Base-by-base conservation (phyloP, 2,329 filamentous ascomycete species). In the Cryphonectria nitschkei region DNA sequence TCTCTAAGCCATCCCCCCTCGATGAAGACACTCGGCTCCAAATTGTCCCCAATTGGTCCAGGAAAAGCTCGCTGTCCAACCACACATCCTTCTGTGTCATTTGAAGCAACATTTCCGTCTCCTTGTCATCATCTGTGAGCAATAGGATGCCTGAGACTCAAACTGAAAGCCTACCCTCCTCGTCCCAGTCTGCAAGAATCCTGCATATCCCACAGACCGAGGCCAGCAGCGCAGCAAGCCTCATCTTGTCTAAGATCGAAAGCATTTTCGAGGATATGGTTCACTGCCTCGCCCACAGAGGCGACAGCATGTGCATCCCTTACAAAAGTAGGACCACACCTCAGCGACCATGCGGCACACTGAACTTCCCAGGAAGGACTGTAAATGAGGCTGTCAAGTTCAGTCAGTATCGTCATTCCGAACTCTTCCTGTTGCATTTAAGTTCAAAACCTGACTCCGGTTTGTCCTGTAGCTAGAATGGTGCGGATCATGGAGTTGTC, bases 401-500 rank as follows among this genome's bases (percentile, higher is more conserved):
- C 74, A 80, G 87, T 89, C 77, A 63, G 69, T 68, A 34, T 43
- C 43, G 39, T 46, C 26, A 66, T 67, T 60, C 43, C 16, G 37
- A 61, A 64, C 43, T 29, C 14, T 67, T 14, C 8, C 26, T 58
- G 60, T 61, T 50, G 32, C 26, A 0, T 14, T 41, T 64, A 37
- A n/a, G n/a, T 32, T 13, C 65, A 6, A 13, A 13, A 37, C 8
- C 62, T 65, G 41, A 65, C 62, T 9, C 16, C 2, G 29, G 5
- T 54, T 11, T 2, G 1, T 11, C 14, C 67, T 29, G 26, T 72
- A 91, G 89, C 86, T 50, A 84, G 86, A 6, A 75, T 90, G 8
- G 79, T 92, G 41, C 82, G 86, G 11, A 86, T 92, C 63, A 80
- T 92, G 14, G 86, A 90, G 74, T 74, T 90, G 1, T 85, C 86